Evolutionary conservation across 108 stramenopile species (phyloP).

Genomic region (Licmophora abbreviata): DNA sequence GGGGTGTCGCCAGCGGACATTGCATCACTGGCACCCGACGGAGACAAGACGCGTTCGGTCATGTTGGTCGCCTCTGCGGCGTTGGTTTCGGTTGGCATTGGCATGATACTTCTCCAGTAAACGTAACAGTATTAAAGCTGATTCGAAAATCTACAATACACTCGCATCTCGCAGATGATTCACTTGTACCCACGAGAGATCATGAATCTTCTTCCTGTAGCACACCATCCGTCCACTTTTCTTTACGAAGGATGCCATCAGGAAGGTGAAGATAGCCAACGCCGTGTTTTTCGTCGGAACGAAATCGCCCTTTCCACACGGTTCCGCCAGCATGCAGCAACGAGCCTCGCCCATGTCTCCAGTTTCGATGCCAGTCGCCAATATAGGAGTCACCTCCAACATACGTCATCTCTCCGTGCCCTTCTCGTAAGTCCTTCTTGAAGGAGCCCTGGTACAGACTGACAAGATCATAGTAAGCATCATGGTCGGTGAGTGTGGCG

Average conservation of each 20-base stretch:
- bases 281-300: not conserved
- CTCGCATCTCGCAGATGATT: not conserved
- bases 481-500: too few species aligned
- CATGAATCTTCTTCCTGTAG: not conserved
- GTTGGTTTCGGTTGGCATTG: conserved; percentile 39
- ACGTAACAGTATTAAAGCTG: not conserved
- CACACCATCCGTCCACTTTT: not conserved
- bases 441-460: not conserved
- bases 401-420: conserved; percentile 1
- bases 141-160: not conserved
- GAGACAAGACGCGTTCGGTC: conserved; percentile 18
- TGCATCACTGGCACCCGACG: conserved; percentile 27
- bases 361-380: not conserved
- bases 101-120: too few species aligned
- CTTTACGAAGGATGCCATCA: conserved; percentile 2
- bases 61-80: conserved; percentile 36
- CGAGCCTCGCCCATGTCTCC: conserved; percentile 1
- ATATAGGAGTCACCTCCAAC: not conserved
- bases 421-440: conserved; percentile 1
- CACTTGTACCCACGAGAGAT: not conserved
- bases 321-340: not conserved
- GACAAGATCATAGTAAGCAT: too few species aligned
- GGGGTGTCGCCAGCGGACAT: conserved; percentile 38
- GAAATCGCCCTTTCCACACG: not conserved
- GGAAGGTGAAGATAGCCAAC: not conserved